phyloP scores from a whole-genome alignment of 495 filamentous ascomycete species.

The Sabuloglossum arenarium region DNA sequence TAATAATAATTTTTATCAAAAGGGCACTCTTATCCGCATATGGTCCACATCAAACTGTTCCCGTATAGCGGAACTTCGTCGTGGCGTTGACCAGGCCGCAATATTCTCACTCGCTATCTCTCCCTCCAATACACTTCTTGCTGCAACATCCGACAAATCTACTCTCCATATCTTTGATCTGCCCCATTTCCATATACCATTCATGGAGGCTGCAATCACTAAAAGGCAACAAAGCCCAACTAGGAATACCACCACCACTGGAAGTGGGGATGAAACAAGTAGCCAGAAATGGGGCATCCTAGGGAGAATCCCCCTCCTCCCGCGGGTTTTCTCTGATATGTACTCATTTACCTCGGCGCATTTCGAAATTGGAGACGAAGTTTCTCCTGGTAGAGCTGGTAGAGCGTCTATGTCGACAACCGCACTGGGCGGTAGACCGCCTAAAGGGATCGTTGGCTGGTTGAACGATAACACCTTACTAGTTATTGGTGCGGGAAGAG shows the following conservation, averaged over 20 bases:
- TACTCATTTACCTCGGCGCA: constrained; percentile 55
- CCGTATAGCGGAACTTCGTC: constrained; percentile 59
- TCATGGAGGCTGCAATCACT: constrained; percentile 1
- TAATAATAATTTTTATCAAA: background rate
- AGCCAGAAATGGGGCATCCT: constrained; percentile 65
- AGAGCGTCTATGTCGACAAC: background rate
- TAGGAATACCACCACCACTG: background rate
- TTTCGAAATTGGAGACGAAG: constrained; percentile 62
- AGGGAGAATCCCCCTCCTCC: constrained; percentile 56
- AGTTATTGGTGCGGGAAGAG: constrained; percentile 61
- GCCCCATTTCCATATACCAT: constrained; percentile 13
- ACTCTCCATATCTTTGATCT: constrained; percentile 87
- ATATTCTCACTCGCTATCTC: constrained; percentile 79
- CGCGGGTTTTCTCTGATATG: constrained; percentile 62
- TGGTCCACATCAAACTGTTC: constrained; percentile 60
- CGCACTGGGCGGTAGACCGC: constrained; percentile 29
- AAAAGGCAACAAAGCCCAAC: constrained; percentile 1
- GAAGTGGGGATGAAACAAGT: constrained; percentile 21
- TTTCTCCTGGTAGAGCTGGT: constrained; percentile 12
- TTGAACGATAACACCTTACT: constrained; percentile 41
- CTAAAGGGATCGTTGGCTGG: constrained; percentile 67
- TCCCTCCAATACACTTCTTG: constrained; percentile 53
- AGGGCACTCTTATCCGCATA: constrained; percentile 78
- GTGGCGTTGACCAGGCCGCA: constrained; percentile 70
- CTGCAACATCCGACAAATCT: constrained; percentile 92